Evolutionary conservation across 345 rosid species (phyloP), one percentile per base, ranked within the genome.

Genomic region (Rhizophora apiculata): DNA sequence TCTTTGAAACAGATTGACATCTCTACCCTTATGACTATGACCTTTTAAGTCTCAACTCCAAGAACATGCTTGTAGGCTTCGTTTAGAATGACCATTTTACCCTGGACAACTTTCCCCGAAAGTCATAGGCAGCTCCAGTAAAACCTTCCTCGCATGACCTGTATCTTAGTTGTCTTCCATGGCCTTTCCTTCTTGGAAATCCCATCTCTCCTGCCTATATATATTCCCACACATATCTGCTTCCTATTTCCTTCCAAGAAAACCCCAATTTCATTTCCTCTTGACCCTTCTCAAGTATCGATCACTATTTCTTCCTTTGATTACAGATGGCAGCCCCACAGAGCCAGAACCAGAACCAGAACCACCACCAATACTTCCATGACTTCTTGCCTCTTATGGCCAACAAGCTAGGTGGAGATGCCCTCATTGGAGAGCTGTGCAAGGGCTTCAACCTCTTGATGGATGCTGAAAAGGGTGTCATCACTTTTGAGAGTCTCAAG

Each of bases 301-400:
- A 1, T 10, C 15, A 55, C 15, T 22, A 8, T 55, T 55, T 32
- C 60, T 26, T 4, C 16, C 55, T 37, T 43, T 29, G 7, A 7
- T 31, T 37, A 56, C 8, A 29, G 26, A 87, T 87, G 89, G 84
- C 82, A 31, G 70, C 83, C 10, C 57, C 73, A 18, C 78, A 63
- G 54, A 81, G 2, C 62, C 80, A 79, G 62, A 80, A 68, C 67
- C 68, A 55, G 24, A 65, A 13, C 24, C 78, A 65, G 53, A 81
- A 2, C 62, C 80, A 80, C 64, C 77, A 68, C 66, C 68, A 55
- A 29, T 63, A 43, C 22, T 93, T 93, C 76, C 80, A 88, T 7
- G 98, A 90, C 75, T 78, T 62, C 79, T 78, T 93, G 67, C 98
- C 98, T 1, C 26, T 85, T 1, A 89, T 90, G 97, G 96, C 96